Base-by-base conservation (phyloP, 2,329 filamentous ascomycete genomes). In the Sporothrix variecibatus region DNA sequence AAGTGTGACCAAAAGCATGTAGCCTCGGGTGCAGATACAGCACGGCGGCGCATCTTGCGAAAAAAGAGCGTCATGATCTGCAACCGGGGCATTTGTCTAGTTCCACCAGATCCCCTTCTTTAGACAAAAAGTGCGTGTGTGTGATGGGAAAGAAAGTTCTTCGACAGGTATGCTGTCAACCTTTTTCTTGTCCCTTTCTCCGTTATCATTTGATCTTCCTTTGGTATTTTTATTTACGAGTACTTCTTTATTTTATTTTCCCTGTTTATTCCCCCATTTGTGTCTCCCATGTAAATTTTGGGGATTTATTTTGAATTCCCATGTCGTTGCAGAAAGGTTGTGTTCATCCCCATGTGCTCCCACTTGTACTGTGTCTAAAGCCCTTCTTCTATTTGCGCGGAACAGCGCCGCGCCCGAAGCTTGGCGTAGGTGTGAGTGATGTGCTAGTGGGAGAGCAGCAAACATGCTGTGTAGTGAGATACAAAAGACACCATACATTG, bases 21-120 rank as follows among this genome's bases (percentile, higher is more conserved):
- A 67, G 62, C 38, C 62, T 67, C 62, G 38, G 62, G 62, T 46
- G 62, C 62, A 46, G 62, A 67, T 28, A 28, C 15, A 46, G 62
- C 62, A 26, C 38, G 38, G 17, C 58, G 58, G 38, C 62, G 62
- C 62, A 67, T 67, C 62, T 67, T 67, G 62, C 62, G 38, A 28
- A 28, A 34, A 34, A 40, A 12, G 28, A 64, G 62, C 62, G 69
- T 71, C 46, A 60, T 69, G 69, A 71, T 72, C 72, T 71, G 53
- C 72, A 74, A 40, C 68, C 53, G 12, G 56, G 71, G 58, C 68
- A 43, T 34, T 12, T 20, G 15, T n/a, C n/a, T 38, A 56, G 73
- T 74, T 74, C 69, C 73, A 72, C 69, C 69, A 74, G 73, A 72
- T 74, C 69, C 60, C 43, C 38, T n/a, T n/a, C 26, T 40, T 51